Evolutionary conservation across 2,329 filamentous ascomycete genomes (phyloP).

Genomic region (Curvularia lunata): DNA sequence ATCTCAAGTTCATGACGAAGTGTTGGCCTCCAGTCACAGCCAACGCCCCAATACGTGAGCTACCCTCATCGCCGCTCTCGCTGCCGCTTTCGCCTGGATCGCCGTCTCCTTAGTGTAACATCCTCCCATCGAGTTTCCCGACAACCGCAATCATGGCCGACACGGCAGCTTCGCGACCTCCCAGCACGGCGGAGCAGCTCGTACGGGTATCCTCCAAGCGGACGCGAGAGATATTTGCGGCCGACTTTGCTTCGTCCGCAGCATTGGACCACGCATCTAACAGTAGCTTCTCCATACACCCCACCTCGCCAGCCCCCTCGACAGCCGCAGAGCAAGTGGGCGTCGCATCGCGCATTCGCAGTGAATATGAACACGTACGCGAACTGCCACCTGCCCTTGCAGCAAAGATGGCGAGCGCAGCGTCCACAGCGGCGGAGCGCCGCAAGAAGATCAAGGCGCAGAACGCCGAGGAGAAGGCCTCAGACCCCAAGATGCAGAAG

Average conservation of each 20-base stretch:
- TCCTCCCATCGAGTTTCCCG: not conserved
- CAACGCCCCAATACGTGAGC: constrained; percentile 7
- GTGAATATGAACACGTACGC: constrained; percentile 79
- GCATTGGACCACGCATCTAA: constrained; percentile 52
- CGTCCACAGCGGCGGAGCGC: constrained; percentile 63
- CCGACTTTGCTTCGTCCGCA: constrained; percentile 56
- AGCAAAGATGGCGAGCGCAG: constrained; percentile 74
- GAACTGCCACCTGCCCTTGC: constrained; percentile 79
- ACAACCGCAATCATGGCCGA: constrained; percentile 27
- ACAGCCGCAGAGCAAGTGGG: constrained; percentile 55
- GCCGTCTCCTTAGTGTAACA: not conserved
- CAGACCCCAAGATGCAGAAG: constrained; percentile 65
- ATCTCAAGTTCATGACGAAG: constrained; percentile 11
- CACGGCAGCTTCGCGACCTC: constrained; percentile 23
- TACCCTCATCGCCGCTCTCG: not conserved
- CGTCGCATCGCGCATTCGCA: constrained; percentile 65
- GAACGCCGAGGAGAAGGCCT: constrained; percentile 57
- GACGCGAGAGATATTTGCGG: constrained; percentile 61
- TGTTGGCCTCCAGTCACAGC: constrained; percentile 1
- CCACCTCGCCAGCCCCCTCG: constrained; percentile 53
- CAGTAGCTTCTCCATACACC: constrained; percentile 50
- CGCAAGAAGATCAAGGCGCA: constrained; percentile 66
- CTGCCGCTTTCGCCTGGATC: not conserved
- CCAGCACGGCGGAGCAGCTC: constrained; percentile 35
- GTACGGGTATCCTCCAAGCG: constrained; percentile 59